Base-by-base conservation (phyloP, 1,284 basidiomycete species). In the Filobasidium uniguttulatum region DNA sequence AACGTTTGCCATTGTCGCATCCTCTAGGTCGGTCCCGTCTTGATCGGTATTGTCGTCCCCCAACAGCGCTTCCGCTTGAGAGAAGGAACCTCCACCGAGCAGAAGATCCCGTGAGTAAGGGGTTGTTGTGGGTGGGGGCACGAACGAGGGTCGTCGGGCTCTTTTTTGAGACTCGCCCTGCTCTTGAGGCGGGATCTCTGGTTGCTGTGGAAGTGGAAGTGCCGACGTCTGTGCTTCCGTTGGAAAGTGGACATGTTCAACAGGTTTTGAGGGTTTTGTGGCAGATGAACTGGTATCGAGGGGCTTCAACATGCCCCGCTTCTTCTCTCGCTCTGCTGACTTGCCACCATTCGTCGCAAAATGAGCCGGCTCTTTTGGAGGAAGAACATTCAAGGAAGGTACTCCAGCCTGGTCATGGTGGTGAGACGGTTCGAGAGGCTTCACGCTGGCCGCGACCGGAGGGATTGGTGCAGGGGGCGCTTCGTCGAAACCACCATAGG, bases 1-100 rank as follows among this genome's bases (percentile, higher is more conserved):
- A 3, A 99, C 87, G 65, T 81, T 91, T 8, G 82, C 73, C 66
- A 94, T 76, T 5, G 85, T 85, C 5, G 82, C 85, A 58, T 85
- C 81, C 33, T 84, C 82, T 47, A 76, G 77, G 28, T 76, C 83
- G 37, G 82, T 77, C 50, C 81, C 79, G 8, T 74, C 72, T n/a
- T 62, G 69, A 2, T 62, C 68, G 38, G 76, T 61, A 7, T 68
- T 69, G 19, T 55, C 62, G n/a, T 29, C 12, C 25, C 22, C 40
- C 48, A 60, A 64, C 47, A 52, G 65, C 55, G 62, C 50, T 7
- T 63, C 62, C 19, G 64, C 56, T 30, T 44, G 34, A 46, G 38
- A 26, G 34, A 49, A 49, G 47, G 47, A 41, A 8, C 60, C 62
- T n/a, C 63, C 31, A 1, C 63, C 64, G 2, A 90, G 71, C 5